A percentile compares a stretch with the other conserved stretches of the same genome.
Conservation (phyloP, 495 filamentous ascomycete genomes). For the Tirmania nivea region DNA sequence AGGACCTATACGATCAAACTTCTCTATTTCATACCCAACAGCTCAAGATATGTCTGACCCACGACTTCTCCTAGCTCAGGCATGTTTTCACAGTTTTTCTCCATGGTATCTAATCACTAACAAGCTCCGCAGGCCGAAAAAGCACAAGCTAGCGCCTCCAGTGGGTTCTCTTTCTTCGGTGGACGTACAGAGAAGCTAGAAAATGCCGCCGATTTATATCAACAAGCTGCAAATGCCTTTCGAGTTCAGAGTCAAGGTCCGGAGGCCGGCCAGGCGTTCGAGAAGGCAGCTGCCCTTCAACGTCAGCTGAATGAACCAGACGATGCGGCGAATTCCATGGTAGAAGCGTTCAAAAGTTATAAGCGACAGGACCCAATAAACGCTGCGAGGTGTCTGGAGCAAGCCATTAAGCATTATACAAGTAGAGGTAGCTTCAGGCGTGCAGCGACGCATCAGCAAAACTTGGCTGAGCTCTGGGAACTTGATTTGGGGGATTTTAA, state of each 20-base stretch:
- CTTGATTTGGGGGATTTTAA: constrained; percentile 53
- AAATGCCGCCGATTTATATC: constrained; percentile 59
- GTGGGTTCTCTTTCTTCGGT: constrained; percentile 42
- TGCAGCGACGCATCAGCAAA: constrained; percentile 71
- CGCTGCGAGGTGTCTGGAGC: constrained; percentile 49
- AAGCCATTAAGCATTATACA: constrained; percentile 60
- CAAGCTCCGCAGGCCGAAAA: constrained; percentile 27
- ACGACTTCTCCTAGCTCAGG: too few species aligned
- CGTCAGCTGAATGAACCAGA: constrained; percentile 67
- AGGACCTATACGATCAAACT: too few species aligned
- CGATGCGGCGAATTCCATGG: constrained; percentile 61
- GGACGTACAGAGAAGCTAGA: constrained; percentile 65
- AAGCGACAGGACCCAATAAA: constrained; percentile 58
- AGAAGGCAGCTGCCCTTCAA: constrained; percentile 58
- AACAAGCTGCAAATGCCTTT: constrained; percentile 64
- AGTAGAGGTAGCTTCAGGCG: constrained; percentile 68
- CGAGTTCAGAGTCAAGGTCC: constrained; percentile 17
- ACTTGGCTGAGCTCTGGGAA: constrained; percentile 64
- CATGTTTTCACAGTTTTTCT: too few species aligned
- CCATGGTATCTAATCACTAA: too few species aligned
- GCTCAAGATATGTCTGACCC: too few species aligned
- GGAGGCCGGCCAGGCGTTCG: constrained; percentile 61
- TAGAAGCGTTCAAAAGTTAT: constrained; percentile 65
- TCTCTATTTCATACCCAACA: too few species aligned
- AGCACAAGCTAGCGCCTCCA: constrained; percentile 47